Evolutionary conservation across 139 green algal species (phyloP).

Genomic region (Chlamydomonas sphaeroides): DNA sequence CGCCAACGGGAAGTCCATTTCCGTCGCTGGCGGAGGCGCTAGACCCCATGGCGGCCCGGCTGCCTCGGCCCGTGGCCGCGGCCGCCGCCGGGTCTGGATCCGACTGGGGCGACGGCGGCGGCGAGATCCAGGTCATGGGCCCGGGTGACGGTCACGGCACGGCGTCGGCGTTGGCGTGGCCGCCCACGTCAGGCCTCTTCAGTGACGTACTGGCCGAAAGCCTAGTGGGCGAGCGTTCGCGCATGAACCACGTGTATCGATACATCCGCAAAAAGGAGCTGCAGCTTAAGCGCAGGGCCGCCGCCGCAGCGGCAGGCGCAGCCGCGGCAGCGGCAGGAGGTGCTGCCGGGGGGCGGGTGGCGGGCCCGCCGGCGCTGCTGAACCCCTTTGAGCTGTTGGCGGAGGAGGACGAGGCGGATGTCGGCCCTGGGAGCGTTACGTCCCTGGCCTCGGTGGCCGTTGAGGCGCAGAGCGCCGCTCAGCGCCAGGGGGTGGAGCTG

Average conservation of each 20-base stretch:
- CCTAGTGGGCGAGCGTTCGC: constrained; percentile 25
- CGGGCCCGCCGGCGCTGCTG: background rate
- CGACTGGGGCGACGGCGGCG: too few relatives aligned
- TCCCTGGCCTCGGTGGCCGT: too few relatives aligned
- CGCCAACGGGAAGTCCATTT: too few relatives aligned
- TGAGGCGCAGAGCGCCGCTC: too few relatives aligned
- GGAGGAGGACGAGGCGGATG: background rate
- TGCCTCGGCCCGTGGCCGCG: background rate
- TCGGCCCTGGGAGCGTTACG: too few relatives aligned
- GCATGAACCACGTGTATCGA: constrained; percentile 29
- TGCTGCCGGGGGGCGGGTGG: background rate
- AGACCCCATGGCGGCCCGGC: background rate
- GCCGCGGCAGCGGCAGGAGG: background rate
- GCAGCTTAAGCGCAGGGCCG: background rate
- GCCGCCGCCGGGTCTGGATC: too few relatives aligned
- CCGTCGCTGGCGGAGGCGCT: constrained; percentile 15
- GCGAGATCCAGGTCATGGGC: too few relatives aligned
- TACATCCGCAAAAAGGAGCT: constrained; percentile 40
- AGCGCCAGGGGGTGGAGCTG: too few relatives aligned
- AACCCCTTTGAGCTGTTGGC: background rate
- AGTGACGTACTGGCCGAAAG: background rate
- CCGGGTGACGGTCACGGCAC: background rate
- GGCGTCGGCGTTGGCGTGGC: background rate
- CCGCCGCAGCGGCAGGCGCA: background rate
- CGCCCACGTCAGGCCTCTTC: background rate